Conservation (phyloP, 306 rosid species). For the Hippophae rhamnoides region DNA sequence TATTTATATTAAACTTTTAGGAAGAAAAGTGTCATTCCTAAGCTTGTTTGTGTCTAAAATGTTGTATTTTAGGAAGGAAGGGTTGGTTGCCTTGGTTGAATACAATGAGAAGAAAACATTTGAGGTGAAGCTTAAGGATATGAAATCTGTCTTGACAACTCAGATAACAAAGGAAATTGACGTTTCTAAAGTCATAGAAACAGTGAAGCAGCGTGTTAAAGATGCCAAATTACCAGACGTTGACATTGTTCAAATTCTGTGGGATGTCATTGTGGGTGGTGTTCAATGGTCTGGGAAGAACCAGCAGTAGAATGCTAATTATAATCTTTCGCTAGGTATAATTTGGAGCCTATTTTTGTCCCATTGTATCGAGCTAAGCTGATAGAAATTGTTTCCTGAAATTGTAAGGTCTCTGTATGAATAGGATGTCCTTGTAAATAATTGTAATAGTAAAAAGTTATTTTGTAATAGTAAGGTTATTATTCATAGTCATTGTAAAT, state of each 20-base stretch:
- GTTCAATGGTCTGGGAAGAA: slow-evolving; percentile 99
- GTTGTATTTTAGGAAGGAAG: slow-evolving; percentile 70
- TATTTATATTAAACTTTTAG: too few relatives aligned
- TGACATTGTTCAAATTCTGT: slow-evolving; percentile 69
- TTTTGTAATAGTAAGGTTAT: too few relatives aligned
- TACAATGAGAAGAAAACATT: slow-evolving; percentile 94
- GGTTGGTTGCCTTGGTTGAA: slow-evolving; percentile 77
- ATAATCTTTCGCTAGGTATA: slow-evolving; percentile 93
- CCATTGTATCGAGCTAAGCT: slow-evolving; percentile 36
- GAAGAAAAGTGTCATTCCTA: too few relatives aligned
- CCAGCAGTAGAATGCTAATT: slow-evolving; percentile 96
- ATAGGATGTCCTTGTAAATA: slow-evolving; percentile 63
- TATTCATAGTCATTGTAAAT: too few relatives aligned
- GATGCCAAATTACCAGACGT: slow-evolving; percentile 88
- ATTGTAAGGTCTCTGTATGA: slow-evolving; percentile 86
- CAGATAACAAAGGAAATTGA: slow-evolving; percentile 90
- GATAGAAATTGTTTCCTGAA: slow-evolving; percentile 93
- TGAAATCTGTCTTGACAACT: slow-evolving; percentile 89
- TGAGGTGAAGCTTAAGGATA: slow-evolving; percentile 89
- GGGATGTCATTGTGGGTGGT: slow-evolving; percentile 99
- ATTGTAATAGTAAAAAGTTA: too few relatives aligned
- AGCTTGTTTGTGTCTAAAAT: slow-evolving; percentile 8
- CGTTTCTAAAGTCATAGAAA: slow-evolving; percentile 87
- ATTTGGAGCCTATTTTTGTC: background rate
- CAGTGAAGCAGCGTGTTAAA: slow-evolving; percentile 78